Percentiles rank a stretch among this genome's conserved stretches.
Conservation (phyloP, 1,284 basidiomycete genomes). For the Trichosporon faecale region DNA sequence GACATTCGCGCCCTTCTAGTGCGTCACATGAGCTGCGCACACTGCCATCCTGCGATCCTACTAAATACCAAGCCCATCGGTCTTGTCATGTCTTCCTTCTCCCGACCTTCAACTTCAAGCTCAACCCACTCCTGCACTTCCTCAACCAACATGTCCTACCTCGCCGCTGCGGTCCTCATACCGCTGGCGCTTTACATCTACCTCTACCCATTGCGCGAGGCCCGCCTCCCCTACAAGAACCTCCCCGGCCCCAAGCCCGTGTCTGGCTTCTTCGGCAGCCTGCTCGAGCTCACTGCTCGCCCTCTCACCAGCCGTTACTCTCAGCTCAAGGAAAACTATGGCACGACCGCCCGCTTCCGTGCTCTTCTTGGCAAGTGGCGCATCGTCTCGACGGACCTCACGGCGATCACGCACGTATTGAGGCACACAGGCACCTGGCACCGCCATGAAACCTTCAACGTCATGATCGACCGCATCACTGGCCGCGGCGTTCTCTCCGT, state of each 20-base stretch:
- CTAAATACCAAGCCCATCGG: neutral
- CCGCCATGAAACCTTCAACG: slow-evolving; percentile 63
- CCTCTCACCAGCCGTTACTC: slow-evolving; percentile 14
- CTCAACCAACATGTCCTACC: neutral
- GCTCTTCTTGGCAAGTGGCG: slow-evolving; percentile 42
- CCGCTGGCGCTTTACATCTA: slow-evolving; percentile 9
- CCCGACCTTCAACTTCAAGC: neutral
- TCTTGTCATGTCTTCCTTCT: neutral
- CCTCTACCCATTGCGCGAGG: slow-evolving; percentile 14
- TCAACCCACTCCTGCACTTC: neutral
- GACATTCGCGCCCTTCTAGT: neutral
- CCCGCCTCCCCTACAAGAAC: slow-evolving; percentile 17
- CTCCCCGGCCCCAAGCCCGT: slow-evolving; percentile 17
- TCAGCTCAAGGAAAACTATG: slow-evolving; percentile 13
- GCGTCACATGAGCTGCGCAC: neutral
- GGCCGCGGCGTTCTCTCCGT: slow-evolving; percentile 49
- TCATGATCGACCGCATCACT: slow-evolving; percentile 54
- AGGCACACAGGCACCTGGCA: slow-evolving; percentile 62
- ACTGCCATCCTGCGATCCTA: neutral
- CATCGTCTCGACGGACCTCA: slow-evolving; percentile 62
- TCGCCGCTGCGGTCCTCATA: neutral
- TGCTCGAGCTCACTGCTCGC: neutral
- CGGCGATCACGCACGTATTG: slow-evolving; percentile 63
- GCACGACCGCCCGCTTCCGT: slow-evolving; percentile 31
- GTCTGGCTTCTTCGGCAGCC: slow-evolving; percentile 15